Evolutionary conservation across 352 stramenopile species (phyloP).

Genomic region (Phytophthora kernoviae): DNA sequence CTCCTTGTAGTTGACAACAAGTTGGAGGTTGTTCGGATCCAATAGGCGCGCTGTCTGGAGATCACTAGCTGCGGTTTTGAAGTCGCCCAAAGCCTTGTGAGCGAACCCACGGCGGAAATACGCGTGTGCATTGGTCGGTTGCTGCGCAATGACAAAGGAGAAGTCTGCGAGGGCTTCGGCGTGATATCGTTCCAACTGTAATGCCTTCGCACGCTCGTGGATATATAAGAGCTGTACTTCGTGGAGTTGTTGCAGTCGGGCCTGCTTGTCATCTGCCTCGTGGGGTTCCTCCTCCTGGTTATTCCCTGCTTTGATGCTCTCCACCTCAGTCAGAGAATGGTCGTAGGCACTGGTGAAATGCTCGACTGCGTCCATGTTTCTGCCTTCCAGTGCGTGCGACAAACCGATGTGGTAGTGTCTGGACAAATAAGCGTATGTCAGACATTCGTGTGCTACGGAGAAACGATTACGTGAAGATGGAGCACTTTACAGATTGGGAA

Average conservation of each 20-base stretch:
- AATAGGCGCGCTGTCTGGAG: constrained; percentile 74
- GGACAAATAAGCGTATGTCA: constrained; percentile 1
- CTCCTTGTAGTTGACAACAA: constrained; percentile 85
- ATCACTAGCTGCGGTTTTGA: constrained; percentile 62
- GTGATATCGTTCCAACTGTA: constrained; percentile 76
- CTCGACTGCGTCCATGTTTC: constrained; percentile 71
- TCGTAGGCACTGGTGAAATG: constrained; percentile 56
- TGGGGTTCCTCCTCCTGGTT: constrained; percentile 24
- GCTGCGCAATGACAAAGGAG: constrained; percentile 63
- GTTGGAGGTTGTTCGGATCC: constrained; percentile 64
- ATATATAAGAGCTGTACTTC: constrained; percentile 47
- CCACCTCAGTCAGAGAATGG: constrained; percentile 21
- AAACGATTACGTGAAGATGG: not conserved
- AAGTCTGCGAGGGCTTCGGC: constrained; percentile 80
- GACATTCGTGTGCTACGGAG: not conserved
- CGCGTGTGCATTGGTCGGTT: constrained; percentile 82
- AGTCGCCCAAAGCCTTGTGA: constrained; percentile 61
- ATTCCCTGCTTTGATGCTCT: constrained; percentile 11
- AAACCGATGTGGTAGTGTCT: constrained; percentile 83
- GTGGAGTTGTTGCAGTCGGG: constrained; percentile 26
- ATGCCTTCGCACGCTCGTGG: constrained; percentile 78
- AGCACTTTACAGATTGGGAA: constrained; percentile 64
- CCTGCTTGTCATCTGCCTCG: constrained; percentile 18
- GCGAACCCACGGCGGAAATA: constrained; percentile 84
- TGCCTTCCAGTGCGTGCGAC: constrained; percentile 48